Base-by-base conservation (phyloP, 1,284 basidiomycete species). In the Ceratobasidium sp. region DNA sequence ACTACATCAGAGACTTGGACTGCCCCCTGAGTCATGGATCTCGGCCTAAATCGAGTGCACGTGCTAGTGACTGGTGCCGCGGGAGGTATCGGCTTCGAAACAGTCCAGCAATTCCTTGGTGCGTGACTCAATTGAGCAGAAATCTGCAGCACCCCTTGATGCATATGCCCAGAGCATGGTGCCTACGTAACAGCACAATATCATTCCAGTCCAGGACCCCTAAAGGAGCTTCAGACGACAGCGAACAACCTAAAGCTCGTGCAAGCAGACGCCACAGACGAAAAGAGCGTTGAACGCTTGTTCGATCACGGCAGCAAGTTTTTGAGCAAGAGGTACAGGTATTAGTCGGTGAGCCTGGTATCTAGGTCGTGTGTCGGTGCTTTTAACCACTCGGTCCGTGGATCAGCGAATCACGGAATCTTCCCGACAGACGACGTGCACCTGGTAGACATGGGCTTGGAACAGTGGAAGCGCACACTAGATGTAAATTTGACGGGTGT, bases 131-230 rank as follows among this genome's bases (percentile, higher is more conserved):
- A 16, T n/a, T 74, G 43, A 29, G 5, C 13, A 22, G 8, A 22
- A 29, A 31, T 56, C 16, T 58, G 31, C 22, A 31, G 29, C 34
- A 49, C 46, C 43, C 22, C 46, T n/a, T 59, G 48, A 79, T 82
- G 49, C 66, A 65, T 59, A 59, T n/a, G 8, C 22, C 29, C 79
- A 92, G 90, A 87, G 48, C 88, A 90, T 77, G 90, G 90, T 2
- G 89, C 91, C 3, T 86, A 85, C 75, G 90, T 93, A 8, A 88
- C 90, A 0, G 91, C 90, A 0, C 90, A 92, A 79, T 93, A 90
- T 81, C 89, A 92, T 80, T 85, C 86, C 13, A 88, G 85, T 54
- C 78, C 82, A 19, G 79, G 81, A 0, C 81, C 87, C 0, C 81
- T 92, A 13, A 80, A 84, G 7, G 81, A 83, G 1, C 82, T 91